These are phyloP conservation scores for Gomphus sp. DNA, from an alignment of 1,284 basidiomycete genomes.

Conservation along the genomic window DNA sequence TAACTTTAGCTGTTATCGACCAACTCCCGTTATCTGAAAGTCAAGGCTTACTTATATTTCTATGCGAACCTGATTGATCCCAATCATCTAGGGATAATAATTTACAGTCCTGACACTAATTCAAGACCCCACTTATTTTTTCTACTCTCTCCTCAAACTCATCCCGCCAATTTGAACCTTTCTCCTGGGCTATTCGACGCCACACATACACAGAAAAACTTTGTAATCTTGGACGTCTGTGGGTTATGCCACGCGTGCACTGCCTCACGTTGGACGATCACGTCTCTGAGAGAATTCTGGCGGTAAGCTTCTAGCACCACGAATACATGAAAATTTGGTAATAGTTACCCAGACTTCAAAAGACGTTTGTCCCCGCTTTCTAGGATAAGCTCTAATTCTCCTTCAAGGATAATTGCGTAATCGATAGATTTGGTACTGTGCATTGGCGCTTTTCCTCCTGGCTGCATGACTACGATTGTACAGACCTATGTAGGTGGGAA, in stretches of 20 bases:
- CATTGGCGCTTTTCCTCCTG: neutral
- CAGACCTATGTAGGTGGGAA: neutral
- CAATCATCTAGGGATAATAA: no score
- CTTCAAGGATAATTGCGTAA: constrained; percentile 2
- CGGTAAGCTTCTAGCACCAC: neutral
- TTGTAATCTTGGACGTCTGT: neutral
- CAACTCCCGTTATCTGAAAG: no score
- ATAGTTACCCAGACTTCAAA: neutral
- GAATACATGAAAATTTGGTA: neutral
- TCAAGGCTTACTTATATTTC: no score
- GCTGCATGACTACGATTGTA: neutral
- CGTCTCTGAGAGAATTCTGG: neutral
- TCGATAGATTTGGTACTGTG: neutral
- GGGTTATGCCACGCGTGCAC: neutral
- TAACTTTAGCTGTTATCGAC: no score
- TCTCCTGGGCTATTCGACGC: neutral
- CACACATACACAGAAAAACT: neutral
- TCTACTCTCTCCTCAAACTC: no score
- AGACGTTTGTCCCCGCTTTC: neutral
- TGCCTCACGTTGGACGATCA: neutral
- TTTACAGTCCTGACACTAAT: no score
- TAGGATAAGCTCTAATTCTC: neutral
- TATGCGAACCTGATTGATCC: no score
- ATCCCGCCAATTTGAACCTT: no score
- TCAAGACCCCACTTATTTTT: no score